Conservation (phyloP, 768 basidiomycete genomes). For the Paxillus involutus region DNA sequence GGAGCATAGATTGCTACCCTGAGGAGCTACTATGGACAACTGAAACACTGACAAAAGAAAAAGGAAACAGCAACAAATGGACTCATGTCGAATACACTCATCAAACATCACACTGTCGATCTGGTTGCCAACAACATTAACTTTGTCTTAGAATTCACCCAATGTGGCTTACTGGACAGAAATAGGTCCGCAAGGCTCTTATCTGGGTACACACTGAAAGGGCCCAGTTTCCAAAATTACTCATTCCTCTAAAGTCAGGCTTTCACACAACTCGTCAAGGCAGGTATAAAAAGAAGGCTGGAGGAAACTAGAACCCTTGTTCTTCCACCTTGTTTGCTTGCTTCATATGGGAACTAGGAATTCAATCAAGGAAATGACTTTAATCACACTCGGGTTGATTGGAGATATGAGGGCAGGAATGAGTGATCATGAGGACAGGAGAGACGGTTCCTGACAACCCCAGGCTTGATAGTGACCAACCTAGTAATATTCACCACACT, state of each 20-base stretch:
- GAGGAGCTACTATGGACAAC: too few species aligned
- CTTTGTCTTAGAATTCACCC: constrained; percentile 37
- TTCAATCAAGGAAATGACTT: constrained; percentile 58
- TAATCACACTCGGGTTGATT: constrained; percentile 60
- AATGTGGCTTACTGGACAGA: constrained; percentile 49
- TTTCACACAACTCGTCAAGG: constrained; percentile 45
- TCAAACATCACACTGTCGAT: constrained; percentile 41
- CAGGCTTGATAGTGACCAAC: neutral
- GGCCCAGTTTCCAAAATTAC: neutral
- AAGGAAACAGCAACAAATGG: too few species aligned
- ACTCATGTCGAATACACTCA: constrained; percentile 8
- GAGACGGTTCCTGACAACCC: too few species aligned
- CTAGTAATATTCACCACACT: neutral
- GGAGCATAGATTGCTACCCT: too few species aligned
- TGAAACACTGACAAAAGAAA: too few species aligned
- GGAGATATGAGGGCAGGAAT: constrained; percentile 18
- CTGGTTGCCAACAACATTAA: constrained; percentile 31
- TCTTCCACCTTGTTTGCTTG: constrained; percentile 45
- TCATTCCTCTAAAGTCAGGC: constrained; percentile 36
- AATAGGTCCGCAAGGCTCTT: constrained; percentile 61
- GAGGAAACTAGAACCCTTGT: constrained; percentile 39
- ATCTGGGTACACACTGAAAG: constrained; percentile 56
- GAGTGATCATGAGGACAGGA: too few species aligned
- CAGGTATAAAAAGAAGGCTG: constrained; percentile 37
- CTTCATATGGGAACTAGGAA: constrained; percentile 44